Percentiles rank a stretch among this genome's conserved stretches.
These are phyloP conservation scores for Paecilomyces niveus DNA, from an alignment of 2,329 filamentous ascomycete species.

Conservation along the genomic window DNA sequence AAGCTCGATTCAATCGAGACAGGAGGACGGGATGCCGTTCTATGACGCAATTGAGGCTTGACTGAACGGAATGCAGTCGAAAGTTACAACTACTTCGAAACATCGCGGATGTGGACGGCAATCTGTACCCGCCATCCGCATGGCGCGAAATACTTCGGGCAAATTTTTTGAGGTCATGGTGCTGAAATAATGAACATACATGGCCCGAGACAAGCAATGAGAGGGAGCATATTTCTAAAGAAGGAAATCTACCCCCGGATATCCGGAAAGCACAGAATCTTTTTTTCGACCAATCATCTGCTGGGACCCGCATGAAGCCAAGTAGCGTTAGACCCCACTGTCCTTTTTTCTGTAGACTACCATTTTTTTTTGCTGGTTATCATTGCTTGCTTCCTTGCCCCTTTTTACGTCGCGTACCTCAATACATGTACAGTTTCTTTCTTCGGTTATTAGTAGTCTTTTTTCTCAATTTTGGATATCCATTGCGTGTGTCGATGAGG, in stretches of 20 bases:
- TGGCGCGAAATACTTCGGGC: neutral
- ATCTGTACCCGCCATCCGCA: neutral
- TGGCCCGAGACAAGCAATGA: neutral
- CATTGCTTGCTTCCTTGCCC: neutral
- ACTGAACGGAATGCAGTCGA: neutral
- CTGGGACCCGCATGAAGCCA: neutral
- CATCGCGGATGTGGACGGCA: neutral
- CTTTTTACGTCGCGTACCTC: neutral
- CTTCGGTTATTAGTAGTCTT: neutral
- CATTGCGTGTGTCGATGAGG: neutral
- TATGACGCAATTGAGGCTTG: neutral
- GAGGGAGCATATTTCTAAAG: neutral
- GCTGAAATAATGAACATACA: neutral
- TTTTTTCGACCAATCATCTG: neutral
- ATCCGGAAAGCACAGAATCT: neutral
- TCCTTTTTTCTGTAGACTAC: neutral
- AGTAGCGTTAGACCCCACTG: neutral
- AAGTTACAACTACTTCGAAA: neutral
- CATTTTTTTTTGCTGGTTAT: neutral
- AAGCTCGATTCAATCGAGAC: conserved; percentile 17
- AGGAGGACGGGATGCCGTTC: neutral
- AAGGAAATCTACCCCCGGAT: neutral
- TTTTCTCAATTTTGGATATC: neutral
- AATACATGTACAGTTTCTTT: neutral
- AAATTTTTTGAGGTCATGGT: neutral